These are phyloP conservation scores for Blastobotrys illinoisensis DNA, from an alignment of 1,139 yeast genomes.

Conservation along the genomic window DNA sequence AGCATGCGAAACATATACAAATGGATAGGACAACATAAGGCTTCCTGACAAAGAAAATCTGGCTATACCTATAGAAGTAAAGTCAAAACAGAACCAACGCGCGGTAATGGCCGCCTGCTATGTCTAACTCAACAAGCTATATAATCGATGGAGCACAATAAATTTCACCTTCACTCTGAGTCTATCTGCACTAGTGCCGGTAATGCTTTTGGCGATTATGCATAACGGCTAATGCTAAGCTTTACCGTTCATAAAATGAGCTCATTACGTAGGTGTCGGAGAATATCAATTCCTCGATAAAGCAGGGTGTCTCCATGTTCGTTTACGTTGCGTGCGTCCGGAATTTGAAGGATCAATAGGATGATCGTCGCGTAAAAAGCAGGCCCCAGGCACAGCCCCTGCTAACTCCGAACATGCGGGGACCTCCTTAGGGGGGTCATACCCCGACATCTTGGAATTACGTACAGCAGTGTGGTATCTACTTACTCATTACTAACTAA, in stretches of 20 bases:
- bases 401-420: conserved; percentile 2
- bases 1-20: neutral
- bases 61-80: neutral
- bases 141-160: neutral
- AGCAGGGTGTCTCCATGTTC: neutral
- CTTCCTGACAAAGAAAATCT: too few species aligned
- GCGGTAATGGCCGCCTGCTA: too few species aligned
- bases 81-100: too few species aligned
- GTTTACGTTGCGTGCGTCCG: neutral
- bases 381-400: conserved; percentile 2
- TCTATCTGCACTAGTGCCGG: too few species aligned
- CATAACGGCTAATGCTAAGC: neutral
- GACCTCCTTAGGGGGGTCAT: neutral
- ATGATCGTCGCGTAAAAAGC: neutral
- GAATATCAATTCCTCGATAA: neutral
- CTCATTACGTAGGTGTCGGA: neutral
- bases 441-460: neutral
- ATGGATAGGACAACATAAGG: too few species aligned
- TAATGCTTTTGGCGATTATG: too few species aligned
- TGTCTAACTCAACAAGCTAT: too few species aligned
- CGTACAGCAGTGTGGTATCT: too few species aligned
- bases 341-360: neutral
- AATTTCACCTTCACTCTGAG: too few species aligned
- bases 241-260: neutral
- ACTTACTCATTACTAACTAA: too few species aligned